Evolutionary conservation across 208 protist species (phyloP).

Genomic region (Leishmania braziliensis): DNA sequence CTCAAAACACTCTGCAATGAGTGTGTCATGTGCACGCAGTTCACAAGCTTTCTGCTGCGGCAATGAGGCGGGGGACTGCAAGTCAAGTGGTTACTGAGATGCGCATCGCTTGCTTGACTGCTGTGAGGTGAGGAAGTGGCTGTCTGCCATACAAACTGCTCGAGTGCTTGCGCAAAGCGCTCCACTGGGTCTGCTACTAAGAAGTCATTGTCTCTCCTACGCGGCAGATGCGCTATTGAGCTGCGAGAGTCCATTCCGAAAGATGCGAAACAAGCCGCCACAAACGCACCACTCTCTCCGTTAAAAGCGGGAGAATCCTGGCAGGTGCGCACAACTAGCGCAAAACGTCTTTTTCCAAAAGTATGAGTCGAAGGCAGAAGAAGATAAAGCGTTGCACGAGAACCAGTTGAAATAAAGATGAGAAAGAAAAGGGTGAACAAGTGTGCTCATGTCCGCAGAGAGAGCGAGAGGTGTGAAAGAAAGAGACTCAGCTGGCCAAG

Average conservation of each 20-base stretch:
- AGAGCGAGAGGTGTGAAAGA: not conserved
- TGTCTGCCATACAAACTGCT: constrained; percentile 27
- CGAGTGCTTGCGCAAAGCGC: constrained; percentile 20
- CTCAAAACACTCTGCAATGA: constrained; percentile 10
- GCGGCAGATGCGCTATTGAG: not conserved
- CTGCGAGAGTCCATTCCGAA: not conserved
- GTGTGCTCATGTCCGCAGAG: not conserved
- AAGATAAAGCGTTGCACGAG: not conserved
- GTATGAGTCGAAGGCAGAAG: not conserved
- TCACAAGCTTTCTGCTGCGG: not conserved
- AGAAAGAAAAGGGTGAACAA: not conserved
- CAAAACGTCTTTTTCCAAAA: not conserved
- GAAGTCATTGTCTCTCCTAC: not conserved
- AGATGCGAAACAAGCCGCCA: not conserved
- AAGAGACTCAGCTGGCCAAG: not conserved
- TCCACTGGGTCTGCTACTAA: not conserved
- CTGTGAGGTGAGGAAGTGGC: not conserved
- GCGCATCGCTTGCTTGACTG: not conserved
- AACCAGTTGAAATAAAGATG: not conserved
- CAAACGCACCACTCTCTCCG: not conserved
- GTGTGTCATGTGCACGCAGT: not conserved
- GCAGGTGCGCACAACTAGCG: not conserved
- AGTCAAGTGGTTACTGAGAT: not conserved
- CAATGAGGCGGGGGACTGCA: not conserved
- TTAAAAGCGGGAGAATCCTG: not conserved